Percentiles rank a stretch among this genome's conserved stretches.
Conservation (phyloP, 2,329 filamentous ascomycete genomes). For the Fusarium sp. region DNA sequence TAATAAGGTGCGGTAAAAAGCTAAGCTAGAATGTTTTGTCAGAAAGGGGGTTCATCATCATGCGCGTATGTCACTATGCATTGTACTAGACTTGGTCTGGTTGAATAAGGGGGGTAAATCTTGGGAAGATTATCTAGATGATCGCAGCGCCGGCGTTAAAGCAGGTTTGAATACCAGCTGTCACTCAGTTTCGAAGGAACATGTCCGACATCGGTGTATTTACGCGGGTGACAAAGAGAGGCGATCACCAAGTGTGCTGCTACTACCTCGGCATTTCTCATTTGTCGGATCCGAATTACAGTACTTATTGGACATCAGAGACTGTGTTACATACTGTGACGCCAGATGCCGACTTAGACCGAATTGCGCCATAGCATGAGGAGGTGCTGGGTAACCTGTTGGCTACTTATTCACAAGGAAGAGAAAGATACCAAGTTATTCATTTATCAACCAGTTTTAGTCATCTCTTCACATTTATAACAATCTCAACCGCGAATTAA, state of each 20-base stretch:
- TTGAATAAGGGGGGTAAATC: slow-evolving; percentile 11
- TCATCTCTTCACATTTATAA: background rate
- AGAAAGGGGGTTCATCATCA: slow-evolving; percentile 8
- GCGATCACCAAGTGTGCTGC: slow-evolving; percentile 34
- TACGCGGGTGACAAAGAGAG: slow-evolving; percentile 11
- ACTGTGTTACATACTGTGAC: background rate
- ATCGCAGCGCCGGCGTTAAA: slow-evolving; percentile 34
- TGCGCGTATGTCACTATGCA: slow-evolving; percentile 20
- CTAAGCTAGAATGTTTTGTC: slow-evolving; percentile 20
- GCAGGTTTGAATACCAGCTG: slow-evolving; percentile 25
- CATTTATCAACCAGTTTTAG: slow-evolving; percentile 30
- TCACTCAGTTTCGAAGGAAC: slow-evolving; percentile 10
- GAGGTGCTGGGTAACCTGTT: slow-evolving; percentile 37
- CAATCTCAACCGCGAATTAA: background rate
- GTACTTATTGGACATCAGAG: background rate
- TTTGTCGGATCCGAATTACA: slow-evolving; percentile 26
- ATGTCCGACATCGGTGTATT: slow-evolving; percentile 29
- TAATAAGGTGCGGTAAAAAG: slow-evolving; percentile 20
- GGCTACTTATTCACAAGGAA: slow-evolving; percentile 22
- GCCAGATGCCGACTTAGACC: slow-evolving; percentile 34
- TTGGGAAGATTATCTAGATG: slow-evolving; percentile 13
- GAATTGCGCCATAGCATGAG: slow-evolving; percentile 52
- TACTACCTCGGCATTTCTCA: slow-evolving; percentile 32
- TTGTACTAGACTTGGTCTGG: slow-evolving; percentile 35
- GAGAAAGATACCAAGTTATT: slow-evolving; percentile 39